Evolutionary conservation across 2,329 filamentous ascomycete genomes (phyloP), one percentile per base, ranked within the genome.

Genomic region (Trichoderma koningiopsis): DNA sequence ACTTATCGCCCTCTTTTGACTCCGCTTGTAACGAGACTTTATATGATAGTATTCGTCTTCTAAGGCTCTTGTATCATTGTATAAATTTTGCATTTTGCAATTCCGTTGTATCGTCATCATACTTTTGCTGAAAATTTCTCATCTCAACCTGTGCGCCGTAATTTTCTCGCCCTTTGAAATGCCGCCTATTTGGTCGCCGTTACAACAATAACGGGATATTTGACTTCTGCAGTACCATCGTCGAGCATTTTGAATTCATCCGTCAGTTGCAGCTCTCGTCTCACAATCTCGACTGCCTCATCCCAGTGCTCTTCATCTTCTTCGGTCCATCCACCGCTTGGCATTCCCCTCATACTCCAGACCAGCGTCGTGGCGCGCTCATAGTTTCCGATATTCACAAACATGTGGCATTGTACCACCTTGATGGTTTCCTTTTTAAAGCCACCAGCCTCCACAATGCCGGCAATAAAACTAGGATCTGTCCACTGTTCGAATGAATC

Each of bases 321-420:
- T n/a, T 43, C 43, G 10, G 29, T 52, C 64, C 64, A 67, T 37
- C 64, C 64, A 27, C 8, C 52, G 33, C 29, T 58, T 11, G 64
- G 55, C 64, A 67, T 67, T 52, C 64, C 64, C 22, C 64, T 58
- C 64, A 67, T 67, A n/a, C 64, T 67, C 64, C 64, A 67, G 55
- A 59, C 6, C 22, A 67, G 27, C 37, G 40, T 47, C 10, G 40
- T 33, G 31, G 58, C 37, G 29, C 64, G 64, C 24, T 67, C 22
- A 33, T 49, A 67, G 16, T 67, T 4, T 13, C 64, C 64, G 22
- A 67, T 31, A 31, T 67, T 67, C 37, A 67, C 40, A 67, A 67
- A 37, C 64, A 67, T 67, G 8, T 67, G 55, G 10, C 64, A 56
- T 14, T 59, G 55, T 22, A 52, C n/a, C 14, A 67, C 55, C 10